Evolutionary conservation across 805 yeast genomes (phyloP).

Genomic region (Schwanniomyces yamadae): DNA sequence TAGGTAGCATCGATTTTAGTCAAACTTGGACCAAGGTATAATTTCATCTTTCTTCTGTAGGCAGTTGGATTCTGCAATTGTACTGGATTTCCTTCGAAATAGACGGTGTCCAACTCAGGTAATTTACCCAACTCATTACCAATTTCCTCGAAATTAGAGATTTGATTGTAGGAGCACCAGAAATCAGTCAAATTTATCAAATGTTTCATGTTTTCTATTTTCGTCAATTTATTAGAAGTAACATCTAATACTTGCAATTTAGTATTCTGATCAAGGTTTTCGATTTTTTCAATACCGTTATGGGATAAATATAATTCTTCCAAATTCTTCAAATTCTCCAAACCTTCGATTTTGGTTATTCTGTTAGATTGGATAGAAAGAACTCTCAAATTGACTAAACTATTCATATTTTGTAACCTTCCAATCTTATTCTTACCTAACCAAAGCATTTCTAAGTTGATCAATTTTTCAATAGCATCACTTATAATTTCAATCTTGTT

Average conservation of each 20-base stretch:
- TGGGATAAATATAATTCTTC: constrained; percentile 89
- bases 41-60: constrained; percentile 77
- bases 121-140: constrained; percentile 62
- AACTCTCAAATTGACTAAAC: constrained; percentile 62
- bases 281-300: constrained; percentile 72
- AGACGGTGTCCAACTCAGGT: constrained; percentile 76
- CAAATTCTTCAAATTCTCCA: constrained; percentile 66
- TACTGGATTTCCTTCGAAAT: constrained; percentile 90
- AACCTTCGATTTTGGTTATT: constrained; percentile 74
- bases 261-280: constrained; percentile 68
- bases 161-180: constrained; percentile 84
- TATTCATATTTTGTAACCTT: constrained; percentile 59
- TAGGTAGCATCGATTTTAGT: constrained; percentile 91
- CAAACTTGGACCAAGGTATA: constrained; percentile 69
- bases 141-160: constrained; percentile 68
- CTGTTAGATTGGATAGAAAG: constrained; percentile 88
- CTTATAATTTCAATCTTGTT: constrained; percentile 61
- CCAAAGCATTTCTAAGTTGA: constrained; percentile 76
- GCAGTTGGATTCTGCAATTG: constrained; percentile 72
- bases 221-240: constrained; percentile 66
- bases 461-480: constrained; percentile 55
- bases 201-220: constrained; percentile 64
- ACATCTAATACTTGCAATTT: constrained; percentile 77
- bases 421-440: constrained; percentile 82
- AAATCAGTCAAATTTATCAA: constrained; percentile 77